Conservation (phyloP, 345 rosid genomes). For the Lepidium didymum region DNA sequence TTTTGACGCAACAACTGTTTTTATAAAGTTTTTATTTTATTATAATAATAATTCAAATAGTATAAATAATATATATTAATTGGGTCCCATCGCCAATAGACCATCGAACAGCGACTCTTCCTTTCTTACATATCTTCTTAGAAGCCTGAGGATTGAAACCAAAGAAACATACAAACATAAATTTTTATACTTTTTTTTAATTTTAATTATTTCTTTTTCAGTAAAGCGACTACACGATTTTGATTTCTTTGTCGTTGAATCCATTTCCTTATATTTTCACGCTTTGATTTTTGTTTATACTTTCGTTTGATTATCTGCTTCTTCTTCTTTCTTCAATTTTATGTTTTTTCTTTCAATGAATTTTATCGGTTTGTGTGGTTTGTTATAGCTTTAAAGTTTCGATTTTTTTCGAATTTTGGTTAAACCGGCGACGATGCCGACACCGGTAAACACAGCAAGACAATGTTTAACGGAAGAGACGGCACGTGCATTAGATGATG, state of each 20-base stretch:
- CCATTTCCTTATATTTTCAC: constrained; percentile 12
- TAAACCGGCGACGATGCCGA: constrained; percentile 48
- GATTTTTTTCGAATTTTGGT: background rate
- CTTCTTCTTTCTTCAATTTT: background rate
- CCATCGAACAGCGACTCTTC: constrained; percentile 29
- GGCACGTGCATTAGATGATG: constrained; percentile 58
- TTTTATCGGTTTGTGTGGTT: constrained; percentile 8
- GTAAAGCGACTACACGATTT: constrained; percentile 17
- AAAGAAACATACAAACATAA: background rate
- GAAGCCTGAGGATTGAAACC: constrained; percentile 13
- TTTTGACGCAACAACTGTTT: too few relatives aligned
- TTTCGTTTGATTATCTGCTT: background rate
- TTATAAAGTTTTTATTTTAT: too few relatives aligned
- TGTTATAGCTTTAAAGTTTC: background rate
- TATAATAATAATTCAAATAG: background rate
- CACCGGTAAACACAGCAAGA: constrained; percentile 52
- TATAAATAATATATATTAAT: constrained; percentile 21
- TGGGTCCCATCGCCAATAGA: constrained; percentile 16
- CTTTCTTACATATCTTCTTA: constrained; percentile 23
- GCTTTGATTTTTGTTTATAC: background rate
- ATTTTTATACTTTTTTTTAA: background rate
- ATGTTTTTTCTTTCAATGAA: background rate
- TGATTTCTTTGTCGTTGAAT: constrained; percentile 11
- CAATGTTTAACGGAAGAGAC: constrained; percentile 65
- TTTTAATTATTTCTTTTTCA: constrained; percentile 1